Evolutionary conservation across 768 basidiomycete genomes (phyloP).

Genomic region (Podaxis sp.): DNA sequence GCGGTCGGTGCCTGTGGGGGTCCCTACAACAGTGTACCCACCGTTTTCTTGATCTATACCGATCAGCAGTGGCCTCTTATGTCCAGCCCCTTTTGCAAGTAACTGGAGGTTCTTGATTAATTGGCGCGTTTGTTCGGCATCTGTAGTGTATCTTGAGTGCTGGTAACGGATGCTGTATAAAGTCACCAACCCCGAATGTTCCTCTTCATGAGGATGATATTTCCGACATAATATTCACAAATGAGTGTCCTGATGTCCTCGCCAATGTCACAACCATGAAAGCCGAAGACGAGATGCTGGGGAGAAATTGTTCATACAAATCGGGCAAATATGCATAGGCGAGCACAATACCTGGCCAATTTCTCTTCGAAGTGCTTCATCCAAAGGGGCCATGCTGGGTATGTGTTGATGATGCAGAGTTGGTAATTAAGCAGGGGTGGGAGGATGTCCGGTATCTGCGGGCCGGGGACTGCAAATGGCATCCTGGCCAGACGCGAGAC

Average conservation of each 20-base stretch:
- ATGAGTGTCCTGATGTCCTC: conserved; percentile 54
- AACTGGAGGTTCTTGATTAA: conserved; percentile 48
- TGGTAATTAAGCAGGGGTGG: neutral
- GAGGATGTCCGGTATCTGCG: neutral
- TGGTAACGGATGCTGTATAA: neutral
- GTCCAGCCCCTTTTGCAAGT: conserved; percentile 54
- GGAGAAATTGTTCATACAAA: too few relatives aligned
- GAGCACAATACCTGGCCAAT: conserved; percentile 19
- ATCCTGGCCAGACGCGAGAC: neutral
- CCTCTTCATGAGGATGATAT: conserved; percentile 65
- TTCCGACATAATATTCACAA: conserved; percentile 58
- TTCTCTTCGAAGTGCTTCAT: conserved; percentile 35
- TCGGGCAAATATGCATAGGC: too few relatives aligned
- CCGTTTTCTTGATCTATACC: conserved; percentile 78
- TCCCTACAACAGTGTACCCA: conserved; percentile 13
- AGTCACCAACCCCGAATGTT: conserved; percentile 48
- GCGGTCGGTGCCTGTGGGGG: neutral
- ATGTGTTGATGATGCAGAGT: neutral
- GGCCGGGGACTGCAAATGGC: neutral
- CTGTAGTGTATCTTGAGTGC: conserved; percentile 23
- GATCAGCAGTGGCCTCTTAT: conserved; percentile 52
- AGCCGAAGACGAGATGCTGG: conserved; percentile 71
- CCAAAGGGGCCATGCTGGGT: conserved; percentile 16
- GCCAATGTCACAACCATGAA: conserved; percentile 51
- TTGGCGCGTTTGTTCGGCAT: conserved; percentile 42